phyloP scores from a whole-genome alignment of 225 moss, liverwort and hornwort species.

The Ulota crispa region DNA sequence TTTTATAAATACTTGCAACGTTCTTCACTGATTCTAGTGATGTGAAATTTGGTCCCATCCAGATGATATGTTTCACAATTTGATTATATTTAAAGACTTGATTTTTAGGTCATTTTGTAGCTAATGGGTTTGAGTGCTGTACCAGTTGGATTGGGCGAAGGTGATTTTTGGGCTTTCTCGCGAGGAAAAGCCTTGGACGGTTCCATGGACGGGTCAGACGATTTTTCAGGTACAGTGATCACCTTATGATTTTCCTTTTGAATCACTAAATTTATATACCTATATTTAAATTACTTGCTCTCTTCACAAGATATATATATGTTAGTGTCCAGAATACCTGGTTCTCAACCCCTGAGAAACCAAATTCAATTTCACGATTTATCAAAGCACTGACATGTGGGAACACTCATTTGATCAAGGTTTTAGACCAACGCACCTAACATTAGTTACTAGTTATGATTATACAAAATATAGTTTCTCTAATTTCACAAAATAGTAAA shows the following conservation, averaged over 20 bases:
- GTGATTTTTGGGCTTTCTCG: slow-evolving; percentile 57
- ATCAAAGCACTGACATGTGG: background rate
- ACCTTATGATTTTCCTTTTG: background rate
- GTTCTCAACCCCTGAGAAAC: background rate
- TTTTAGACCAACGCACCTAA: background rate
- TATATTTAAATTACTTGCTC: background rate
- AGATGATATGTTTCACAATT: background rate
- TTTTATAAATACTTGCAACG: background rate
- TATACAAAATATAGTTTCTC: background rate
- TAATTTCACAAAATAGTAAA: background rate
- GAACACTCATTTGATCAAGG: background rate
- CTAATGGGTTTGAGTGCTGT: slow-evolving; percentile 7
- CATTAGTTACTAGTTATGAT: background rate
- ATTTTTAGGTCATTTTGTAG: background rate
- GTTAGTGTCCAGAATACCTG: background rate
- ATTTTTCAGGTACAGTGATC: slow-evolving; percentile 73
- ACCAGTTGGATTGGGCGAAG: slow-evolving; percentile 62
- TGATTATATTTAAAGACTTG: background rate
- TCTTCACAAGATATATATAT: background rate
- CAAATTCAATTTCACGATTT: background rate
- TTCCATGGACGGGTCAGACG: slow-evolving; percentile 94
- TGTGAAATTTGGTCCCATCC: background rate
- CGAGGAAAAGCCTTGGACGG: slow-evolving; percentile 70
- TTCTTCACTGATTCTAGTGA: background rate
- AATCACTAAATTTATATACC: background rate